Base-by-base conservation (phyloP, 2,329 filamentous ascomycete species). In the Cordyceps javanica region DNA sequence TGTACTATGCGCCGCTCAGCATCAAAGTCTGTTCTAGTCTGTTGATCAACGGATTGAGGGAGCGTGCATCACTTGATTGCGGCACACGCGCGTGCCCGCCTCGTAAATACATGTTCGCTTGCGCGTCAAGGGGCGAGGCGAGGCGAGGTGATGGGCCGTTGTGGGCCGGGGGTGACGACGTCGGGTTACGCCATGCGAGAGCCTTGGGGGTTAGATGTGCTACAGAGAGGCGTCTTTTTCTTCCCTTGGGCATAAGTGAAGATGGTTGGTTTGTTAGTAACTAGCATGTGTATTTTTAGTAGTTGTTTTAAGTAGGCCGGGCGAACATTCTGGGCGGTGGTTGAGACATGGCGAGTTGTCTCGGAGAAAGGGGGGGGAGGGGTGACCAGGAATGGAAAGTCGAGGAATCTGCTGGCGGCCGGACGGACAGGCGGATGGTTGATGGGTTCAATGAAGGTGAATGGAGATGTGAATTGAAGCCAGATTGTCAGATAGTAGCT, bases 71-170 rank as follows among this genome's bases (percentile, higher is more conserved):
- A 8, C 38, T n/a, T n/a, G n/a, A n/a, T n/a, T n/a, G n/a, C n/a
- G n/a, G n/a, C n/a, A n/a, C n/a, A n/a, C n/a, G n/a, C n/a, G n/a
- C n/a, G n/a, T n/a, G n/a, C 44, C 32, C 42, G 32, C 52, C 39
- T 56, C 28, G 11, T 19, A 16, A 9, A 41, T 10, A 16, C 39
- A 30, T 32, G 23, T 28, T 57, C 21, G 55, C 55, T 50, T 57
- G 55, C 55, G 55, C 38, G 55, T 57, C 50, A n/a, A 51, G 50
- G 32, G 50, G 36, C 39, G 52, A 45, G 51, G 25, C 26, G 53
- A 55, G 54, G 21, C 11, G 30, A 25, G 44, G 14, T n/a, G 6
- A 39, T 41, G 34, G 53, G 53, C 53, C 28, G 46, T 50, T 36
- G 55, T 51, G 26, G 45, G 39, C 26, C 39, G 36, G 34, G n/a